These are phyloP conservation scores for Claviceps paspali DNA, from an alignment of 2,329 filamentous ascomycete genomes.

Conservation along the genomic window DNA sequence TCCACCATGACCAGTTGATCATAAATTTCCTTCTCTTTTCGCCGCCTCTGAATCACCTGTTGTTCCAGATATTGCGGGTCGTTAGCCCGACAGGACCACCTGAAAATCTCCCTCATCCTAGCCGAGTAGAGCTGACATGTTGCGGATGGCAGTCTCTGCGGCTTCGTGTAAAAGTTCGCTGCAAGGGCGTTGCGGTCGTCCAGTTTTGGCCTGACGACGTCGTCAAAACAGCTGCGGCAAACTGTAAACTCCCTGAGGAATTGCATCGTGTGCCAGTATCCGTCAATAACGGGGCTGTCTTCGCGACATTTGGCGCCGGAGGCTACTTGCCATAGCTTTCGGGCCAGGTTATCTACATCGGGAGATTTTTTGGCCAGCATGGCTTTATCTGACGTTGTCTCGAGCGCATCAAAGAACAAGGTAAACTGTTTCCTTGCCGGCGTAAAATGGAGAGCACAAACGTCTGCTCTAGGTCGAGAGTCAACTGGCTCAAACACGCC, in stretches of 20 bases:
- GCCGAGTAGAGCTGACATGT: conserved; percentile 69
- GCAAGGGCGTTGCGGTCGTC: conserved; percentile 39
- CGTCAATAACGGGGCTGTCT: conserved; percentile 45
- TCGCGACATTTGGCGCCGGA: conserved; percentile 47
- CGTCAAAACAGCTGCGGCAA: conserved; percentile 75
- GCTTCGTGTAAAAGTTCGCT: conserved; percentile 46
- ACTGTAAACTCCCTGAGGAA: conserved; percentile 64
- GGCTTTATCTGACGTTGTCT: conserved; percentile 38
- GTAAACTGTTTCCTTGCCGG: conserved; percentile 38
- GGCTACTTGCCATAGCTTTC: conserved; percentile 44
- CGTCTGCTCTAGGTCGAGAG: conserved; percentile 30
- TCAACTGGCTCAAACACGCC: conserved; percentile 47
- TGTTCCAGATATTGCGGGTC: conserved; percentile 49
- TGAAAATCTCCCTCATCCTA: conserved; percentile 63
- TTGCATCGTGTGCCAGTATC: conserved; percentile 65
- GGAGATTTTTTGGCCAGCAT: conserved; percentile 28
- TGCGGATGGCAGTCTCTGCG: conserved; percentile 37
- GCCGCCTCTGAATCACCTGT: conserved; percentile 42
- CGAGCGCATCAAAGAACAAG: conserved; percentile 45
- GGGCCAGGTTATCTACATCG: conserved; percentile 46
- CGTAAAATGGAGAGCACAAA: conserved; percentile 54
- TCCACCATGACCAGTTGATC: conserved; percentile 33
- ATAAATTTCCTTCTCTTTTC: conserved; percentile 43
- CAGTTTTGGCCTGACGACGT: conserved; percentile 57
- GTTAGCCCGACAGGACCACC: conserved; percentile 46